A percentile compares a stretch with the other conserved stretches of the same genome.
phyloP scores from a whole-genome alignment of 1,284 basidiomycete genomes.

The Volvariella surrecta region DNA sequence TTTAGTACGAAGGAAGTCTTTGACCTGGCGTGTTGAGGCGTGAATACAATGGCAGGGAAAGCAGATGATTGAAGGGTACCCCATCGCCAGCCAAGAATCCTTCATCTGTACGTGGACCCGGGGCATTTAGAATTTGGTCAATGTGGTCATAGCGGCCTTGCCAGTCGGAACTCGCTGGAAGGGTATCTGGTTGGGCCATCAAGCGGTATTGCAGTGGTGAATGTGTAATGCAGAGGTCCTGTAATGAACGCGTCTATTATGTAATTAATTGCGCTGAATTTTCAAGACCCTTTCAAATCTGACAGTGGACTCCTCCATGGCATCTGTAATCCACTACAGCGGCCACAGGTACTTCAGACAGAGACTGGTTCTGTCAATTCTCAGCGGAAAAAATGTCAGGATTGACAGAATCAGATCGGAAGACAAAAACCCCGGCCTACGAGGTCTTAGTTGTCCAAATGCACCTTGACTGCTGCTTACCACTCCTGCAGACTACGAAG shows the following conservation, averaged over 20 bases:
- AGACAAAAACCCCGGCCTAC: slow-evolving; percentile 89
- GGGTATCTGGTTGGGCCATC: slow-evolving; percentile 10
- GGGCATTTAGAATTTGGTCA: slow-evolving; percentile 73
- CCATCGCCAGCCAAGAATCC: slow-evolving; percentile 67
- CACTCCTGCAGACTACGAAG: slow-evolving; percentile 71
- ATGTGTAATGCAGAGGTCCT: not conserved
- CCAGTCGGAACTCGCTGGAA: slow-evolving; percentile 42
- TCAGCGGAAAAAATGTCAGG: slow-evolving; percentile 81
- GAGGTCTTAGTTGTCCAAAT: slow-evolving; percentile 39
- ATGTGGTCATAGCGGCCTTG: slow-evolving; percentile 68
- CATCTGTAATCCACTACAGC: slow-evolving; percentile 51
- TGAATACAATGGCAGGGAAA: not conserved
- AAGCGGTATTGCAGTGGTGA: not conserved
- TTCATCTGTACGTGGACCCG: slow-evolving; percentile 76
- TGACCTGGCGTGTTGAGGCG: slow-evolving; percentile 49
- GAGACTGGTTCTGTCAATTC: slow-evolving; percentile 79
- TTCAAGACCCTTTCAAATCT: slow-evolving; percentile 8
- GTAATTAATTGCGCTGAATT: slow-evolving; percentile 14
- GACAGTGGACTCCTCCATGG: slow-evolving; percentile 21
- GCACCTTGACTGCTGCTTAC: not conserved
- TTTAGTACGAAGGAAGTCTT: slow-evolving; percentile 75
- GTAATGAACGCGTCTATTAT: slow-evolving; percentile 12
- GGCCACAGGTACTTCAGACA: slow-evolving; percentile 83
- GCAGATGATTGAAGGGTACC: slow-evolving; percentile 27
- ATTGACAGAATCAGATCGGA: slow-evolving; percentile 89